Percentiles rank a stretch among this genome's conserved stretches.
These are phyloP conservation scores for Arachis hypogaea DNA, from an alignment of 306 rosid genomes.

Conservation along the genomic window DNA sequence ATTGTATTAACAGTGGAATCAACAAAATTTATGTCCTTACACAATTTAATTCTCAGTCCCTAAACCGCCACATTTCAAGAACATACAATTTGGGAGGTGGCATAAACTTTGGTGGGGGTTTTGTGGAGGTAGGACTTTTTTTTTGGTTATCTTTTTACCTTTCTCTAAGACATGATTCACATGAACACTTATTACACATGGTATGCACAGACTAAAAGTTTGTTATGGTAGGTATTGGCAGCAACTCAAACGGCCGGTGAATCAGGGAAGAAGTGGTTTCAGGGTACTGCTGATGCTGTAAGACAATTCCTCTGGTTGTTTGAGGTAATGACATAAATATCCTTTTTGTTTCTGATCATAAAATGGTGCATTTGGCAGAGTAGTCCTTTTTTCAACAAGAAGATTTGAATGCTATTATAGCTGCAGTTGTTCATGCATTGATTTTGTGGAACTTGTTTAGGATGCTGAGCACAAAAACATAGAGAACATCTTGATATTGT, in stretches of 20 bases:
- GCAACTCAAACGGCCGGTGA: conserved; percentile 59
- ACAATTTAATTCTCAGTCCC: conserved; percentile 59
- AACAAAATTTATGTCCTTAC: conserved; percentile 57
- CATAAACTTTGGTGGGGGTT: conserved; percentile 50
- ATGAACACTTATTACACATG: conserved; percentile 12
- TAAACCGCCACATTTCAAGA: conserved; percentile 56
- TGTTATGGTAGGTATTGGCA: conserved; percentile 49
- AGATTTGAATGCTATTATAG: conserved; percentile 24
- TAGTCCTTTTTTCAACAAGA: conserved; percentile 8
- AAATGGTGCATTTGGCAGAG: conserved; percentile 20
- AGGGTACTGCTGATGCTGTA: conserved; percentile 65
- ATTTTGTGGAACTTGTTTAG: conserved; percentile 47
- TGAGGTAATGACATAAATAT: conserved; percentile 46
- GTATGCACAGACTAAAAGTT: conserved; percentile 23
- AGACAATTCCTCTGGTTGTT: conserved; percentile 59
- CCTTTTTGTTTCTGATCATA: conserved; percentile 15
- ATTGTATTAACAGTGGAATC: conserved; percentile 62
- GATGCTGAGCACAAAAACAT: conserved; percentile 57
- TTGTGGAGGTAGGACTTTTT: conserved; percentile 49
- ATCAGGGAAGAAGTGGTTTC: conserved; percentile 60
- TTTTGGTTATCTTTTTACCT: neutral
- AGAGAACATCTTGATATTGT: conserved; percentile 56
- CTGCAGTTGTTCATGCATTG: conserved; percentile 1
- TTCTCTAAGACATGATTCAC: too few relatives aligned
- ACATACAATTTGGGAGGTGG: conserved; percentile 50